Conservation (phyloP, 2,329 filamentous ascomycete species). For the Juglanconis oblonga region DNA sequence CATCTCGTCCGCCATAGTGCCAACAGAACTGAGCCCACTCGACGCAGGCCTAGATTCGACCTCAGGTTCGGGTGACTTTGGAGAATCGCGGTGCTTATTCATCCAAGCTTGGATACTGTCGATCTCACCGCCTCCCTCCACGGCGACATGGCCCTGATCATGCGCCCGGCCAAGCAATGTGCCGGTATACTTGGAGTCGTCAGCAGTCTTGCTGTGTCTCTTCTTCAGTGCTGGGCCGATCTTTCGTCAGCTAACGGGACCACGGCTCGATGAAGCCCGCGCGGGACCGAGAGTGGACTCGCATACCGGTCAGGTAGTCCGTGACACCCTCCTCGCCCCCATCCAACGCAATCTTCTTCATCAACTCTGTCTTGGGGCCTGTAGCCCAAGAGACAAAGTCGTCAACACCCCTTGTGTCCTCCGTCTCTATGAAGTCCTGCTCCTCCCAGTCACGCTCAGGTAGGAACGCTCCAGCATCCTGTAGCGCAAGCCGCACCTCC, state of each 20-base stretch:
- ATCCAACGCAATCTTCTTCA: slow-evolving; percentile 76
- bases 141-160: slow-evolving; percentile 68
- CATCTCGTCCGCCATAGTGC: slow-evolving; percentile 45
- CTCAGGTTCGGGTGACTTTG: slow-evolving; percentile 23
- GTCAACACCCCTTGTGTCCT: slow-evolving; percentile 75
- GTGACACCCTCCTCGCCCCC: slow-evolving; percentile 57
- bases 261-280: neutral
- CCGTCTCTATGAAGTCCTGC: slow-evolving; percentile 66
- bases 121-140: slow-evolving; percentile 69
- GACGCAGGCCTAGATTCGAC: slow-evolving; percentile 45
- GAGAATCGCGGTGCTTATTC: slow-evolving; percentile 33
- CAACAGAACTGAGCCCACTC: slow-evolving; percentile 56
- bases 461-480: slow-evolving; percentile 72
- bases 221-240: slow-evolving; percentile 66
- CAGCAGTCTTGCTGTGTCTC: slow-evolving; percentile 85
- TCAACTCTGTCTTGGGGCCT: slow-evolving; percentile 73
- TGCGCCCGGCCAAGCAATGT: slow-evolving; percentile 74
- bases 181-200: slow-evolving; percentile 81
- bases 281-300: neutral
- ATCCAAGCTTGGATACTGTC: slow-evolving; percentile 68
- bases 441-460: slow-evolving; percentile 66
- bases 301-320: slow-evolving; percentile 66
- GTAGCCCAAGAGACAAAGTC: slow-evolving; percentile 77
- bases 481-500: slow-evolving; percentile 82
- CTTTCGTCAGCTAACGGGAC: slow-evolving; percentile 28